Evolutionary conservation across 208 protist species (phyloP), one percentile per base, ranked within the genome.

Genomic region (Novymonas esmeraldas): DNA sequence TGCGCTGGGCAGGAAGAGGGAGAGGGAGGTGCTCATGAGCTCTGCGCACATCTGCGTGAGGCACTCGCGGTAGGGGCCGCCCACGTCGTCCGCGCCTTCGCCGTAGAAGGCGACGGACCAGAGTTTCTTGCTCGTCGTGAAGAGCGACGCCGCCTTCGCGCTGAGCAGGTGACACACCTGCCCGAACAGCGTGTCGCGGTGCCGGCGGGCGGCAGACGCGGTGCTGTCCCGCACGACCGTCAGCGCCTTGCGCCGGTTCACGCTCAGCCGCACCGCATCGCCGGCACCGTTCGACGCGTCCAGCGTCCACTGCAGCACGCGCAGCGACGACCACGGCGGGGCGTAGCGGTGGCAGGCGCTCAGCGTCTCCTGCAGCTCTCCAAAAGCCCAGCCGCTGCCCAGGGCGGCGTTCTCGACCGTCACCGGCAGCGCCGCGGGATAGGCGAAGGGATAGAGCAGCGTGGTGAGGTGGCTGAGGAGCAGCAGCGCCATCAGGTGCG

Each of bases 41-140:
- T 98, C 95, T 0, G 76, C 70, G 46, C 91, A 97, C 64, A 98
- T 78, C 58, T 97, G 89, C 38, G 94, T 75, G 10, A 98, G 77
- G 52, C 85, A 85, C 78, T 98, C 94, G 51, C 93, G 83, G 63
- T 98, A 98, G 1, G 94, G 94, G 1, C 95, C 95, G 33, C 95
- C 95, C 14, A 97, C 92, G 67, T 98, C 95, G 55, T 98, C 94
- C 14, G 94, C 94, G 26, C 94, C 94, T 60, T 97, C 94, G 28
- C 94, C 94, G 48, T 89, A 65, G 73, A 97, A 96, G 26, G 76
- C 54, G 34, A 96, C 92, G 14, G 77, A 76, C 92, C 94, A 97
- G 54, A 97, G 75, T 55, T 94, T 92, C 59, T 84, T 87, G 39
- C 45, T 88, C 13, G 88, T 93, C 45, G 70, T 71, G 66, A 94